Base-by-base conservation (phyloP, 352 stramenopile genomes). In the Phytopythium helicoides region DNA sequence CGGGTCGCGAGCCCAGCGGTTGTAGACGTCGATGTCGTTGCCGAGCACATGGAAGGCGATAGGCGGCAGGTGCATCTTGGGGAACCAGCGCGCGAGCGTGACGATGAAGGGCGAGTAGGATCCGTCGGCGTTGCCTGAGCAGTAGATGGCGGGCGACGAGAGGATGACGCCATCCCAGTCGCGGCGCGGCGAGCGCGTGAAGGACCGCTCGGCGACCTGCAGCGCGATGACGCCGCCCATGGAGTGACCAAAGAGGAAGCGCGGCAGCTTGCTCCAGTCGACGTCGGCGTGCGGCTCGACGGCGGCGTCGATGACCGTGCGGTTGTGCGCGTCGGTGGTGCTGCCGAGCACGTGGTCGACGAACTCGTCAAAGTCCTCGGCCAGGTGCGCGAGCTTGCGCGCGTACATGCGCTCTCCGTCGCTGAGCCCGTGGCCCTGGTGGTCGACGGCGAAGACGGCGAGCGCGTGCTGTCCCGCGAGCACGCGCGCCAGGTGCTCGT, bases 401-500 rank as follows among this genome's bases (percentile, higher is more conserved):
- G 76, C 70, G 52, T 79, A 82, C 55, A 79, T 71, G 38, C 75
- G 65, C 34, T 87, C 77, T 25, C 75, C 75, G 48, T 88, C 76
- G 51, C 75, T 87, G 26, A 66, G 49, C 16, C 77, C 77, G 49
- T 85, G 73, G 10, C 77, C 75, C 36, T 88, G 75, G 42, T 81
- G 68, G 62, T 87, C 76, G 37, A 87, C 71, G 19, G 50, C 51
- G 47, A 88, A 86, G 33, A 87, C 77, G 1, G 76, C 73, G 25
- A 78, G 74, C 11, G 68, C 76, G 6, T 58, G 39, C 37, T 58
- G 52, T 22, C n/a, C 26, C 10, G 58, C 66, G 36, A 87, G 26
- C 25, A 53, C 56, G 22, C 64, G 56, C 11, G 54, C 76, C 21
- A 88, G 50, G 52, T 85, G 68, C 35, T 84, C 71, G 56, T 84